Evolutionary conservation across 805 yeast species (phyloP).

Genomic region (Kuraishia capsulata): DNA sequence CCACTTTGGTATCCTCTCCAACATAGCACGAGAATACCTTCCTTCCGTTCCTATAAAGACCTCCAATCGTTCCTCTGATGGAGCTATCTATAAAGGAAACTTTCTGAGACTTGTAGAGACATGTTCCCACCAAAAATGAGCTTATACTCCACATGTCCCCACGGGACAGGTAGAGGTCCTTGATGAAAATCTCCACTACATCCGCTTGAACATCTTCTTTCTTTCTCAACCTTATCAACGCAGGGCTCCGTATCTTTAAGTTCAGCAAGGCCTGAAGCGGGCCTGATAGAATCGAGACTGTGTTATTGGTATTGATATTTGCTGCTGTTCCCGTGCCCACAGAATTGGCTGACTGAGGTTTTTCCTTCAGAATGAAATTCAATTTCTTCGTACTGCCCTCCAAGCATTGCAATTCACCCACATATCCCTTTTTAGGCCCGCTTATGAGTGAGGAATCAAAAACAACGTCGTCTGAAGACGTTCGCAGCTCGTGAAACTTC

Average conservation of each 20-base stretch:
- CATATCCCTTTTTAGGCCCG: constrained; percentile 62
- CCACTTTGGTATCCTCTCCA: constrained; percentile 65
- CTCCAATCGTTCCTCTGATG: constrained; percentile 55
- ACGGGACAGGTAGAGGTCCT: constrained; percentile 72
- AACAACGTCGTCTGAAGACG: constrained; percentile 48
- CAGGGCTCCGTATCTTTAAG: constrained; percentile 59
- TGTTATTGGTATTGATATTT: constrained; percentile 1
- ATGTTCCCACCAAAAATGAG: constrained; percentile 45
- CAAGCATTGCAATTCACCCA: constrained; percentile 58
- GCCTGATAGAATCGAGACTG: constrained; percentile 49
- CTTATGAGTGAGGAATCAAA: constrained; percentile 53
- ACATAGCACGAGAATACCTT: constrained; percentile 69
- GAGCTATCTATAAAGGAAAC: constrained; percentile 49
- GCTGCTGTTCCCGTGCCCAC: constrained; percentile 1
- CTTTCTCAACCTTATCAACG: constrained; percentile 41
- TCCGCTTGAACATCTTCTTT: constrained; percentile 59
- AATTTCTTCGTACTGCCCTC: constrained; percentile 25
- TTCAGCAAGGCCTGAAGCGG: constrained; percentile 53
- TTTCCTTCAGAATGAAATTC: constrained; percentile 31
- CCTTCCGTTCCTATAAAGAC: constrained; percentile 58
- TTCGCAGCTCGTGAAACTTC: constrained; percentile 59
- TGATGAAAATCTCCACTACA: constrained; percentile 70
- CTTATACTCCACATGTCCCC: constrained; percentile 92
- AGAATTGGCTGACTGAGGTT: constrained; percentile 12
- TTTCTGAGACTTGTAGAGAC: constrained; percentile 61